phyloP scores from a whole-genome alignment of 768 basidiomycete species.

The Kockovaella imperatae region DNA sequence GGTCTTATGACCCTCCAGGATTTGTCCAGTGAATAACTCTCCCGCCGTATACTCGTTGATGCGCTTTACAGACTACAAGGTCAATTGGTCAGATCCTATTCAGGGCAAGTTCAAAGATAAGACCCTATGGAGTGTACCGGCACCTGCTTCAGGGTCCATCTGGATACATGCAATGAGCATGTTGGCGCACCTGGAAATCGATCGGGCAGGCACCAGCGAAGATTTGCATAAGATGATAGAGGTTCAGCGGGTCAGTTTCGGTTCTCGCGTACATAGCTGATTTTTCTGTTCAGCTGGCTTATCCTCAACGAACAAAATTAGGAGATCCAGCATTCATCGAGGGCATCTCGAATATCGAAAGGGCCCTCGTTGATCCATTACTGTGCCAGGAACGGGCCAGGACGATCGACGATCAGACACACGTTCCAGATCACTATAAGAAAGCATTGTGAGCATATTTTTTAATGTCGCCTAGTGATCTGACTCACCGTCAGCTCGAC shows the following conservation, averaged over 20 bases:
- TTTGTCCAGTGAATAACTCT: conserved; percentile 24
- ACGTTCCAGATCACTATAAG: conserved; percentile 29
- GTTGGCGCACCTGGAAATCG: conserved; percentile 55
- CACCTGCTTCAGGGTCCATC: conserved; percentile 74
- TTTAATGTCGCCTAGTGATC: neutral
- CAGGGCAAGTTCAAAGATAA: conserved; percentile 64
- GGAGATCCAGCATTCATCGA: conserved; percentile 34
- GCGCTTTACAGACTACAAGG: conserved; percentile 56
- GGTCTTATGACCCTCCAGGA: conserved; percentile 74
- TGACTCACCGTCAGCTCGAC: conserved; percentile 2
- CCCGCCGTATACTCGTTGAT: neutral
- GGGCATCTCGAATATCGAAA: conserved; percentile 16
- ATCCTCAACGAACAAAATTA: conserved; percentile 31
- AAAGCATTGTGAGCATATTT: conserved; percentile 13
- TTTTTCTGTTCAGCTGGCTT: conserved; percentile 24
- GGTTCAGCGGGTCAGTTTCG: conserved; percentile 53
- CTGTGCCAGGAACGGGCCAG: too few species aligned
- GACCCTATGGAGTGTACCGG: conserved; percentile 70
- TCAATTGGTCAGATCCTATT: conserved; percentile 63
- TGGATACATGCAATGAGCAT: conserved; percentile 82
- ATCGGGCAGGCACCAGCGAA: conserved; percentile 48
- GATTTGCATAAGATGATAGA: conserved; percentile 75
- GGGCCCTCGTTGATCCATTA: too few species aligned
- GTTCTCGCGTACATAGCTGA: conserved; percentile 4
- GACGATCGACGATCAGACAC: conserved; percentile 28